Conservation (phyloP, 2,329 filamentous ascomycete genomes). For the Xylariaceae sp. region DNA sequence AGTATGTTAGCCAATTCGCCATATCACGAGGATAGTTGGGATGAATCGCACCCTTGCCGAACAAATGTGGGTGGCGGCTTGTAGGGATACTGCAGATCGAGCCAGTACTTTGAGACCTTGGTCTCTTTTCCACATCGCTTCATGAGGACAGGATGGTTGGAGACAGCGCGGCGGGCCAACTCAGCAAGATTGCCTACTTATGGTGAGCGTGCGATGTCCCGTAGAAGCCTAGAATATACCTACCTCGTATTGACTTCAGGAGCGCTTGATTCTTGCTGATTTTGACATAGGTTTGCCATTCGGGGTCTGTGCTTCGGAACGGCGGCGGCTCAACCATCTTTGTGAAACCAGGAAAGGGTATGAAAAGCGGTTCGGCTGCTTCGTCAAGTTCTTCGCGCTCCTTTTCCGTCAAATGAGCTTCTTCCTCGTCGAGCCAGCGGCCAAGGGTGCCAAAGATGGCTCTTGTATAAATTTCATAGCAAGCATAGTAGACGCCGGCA, state of each 20-base stretch:
- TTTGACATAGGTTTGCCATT: slow-evolving; percentile 66
- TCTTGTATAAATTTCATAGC: slow-evolving; percentile 51
- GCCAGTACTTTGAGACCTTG: slow-evolving; percentile 59
- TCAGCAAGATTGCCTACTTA: slow-evolving; percentile 51
- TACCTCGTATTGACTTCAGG: slow-evolving; percentile 55
- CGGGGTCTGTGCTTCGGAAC: slow-evolving; percentile 64
- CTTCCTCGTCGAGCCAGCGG: slow-evolving; percentile 50
- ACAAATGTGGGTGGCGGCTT: slow-evolving; percentile 64
- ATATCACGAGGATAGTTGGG: neutral
- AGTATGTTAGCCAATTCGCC: slow-evolving; percentile 16
- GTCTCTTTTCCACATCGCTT: slow-evolving; percentile 54
- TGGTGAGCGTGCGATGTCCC: slow-evolving; percentile 5
- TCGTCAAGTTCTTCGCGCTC: slow-evolving; percentile 50
- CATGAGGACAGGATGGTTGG: slow-evolving; percentile 50
- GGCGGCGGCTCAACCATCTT: slow-evolving; percentile 53
- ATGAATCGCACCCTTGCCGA: slow-evolving; percentile 61
- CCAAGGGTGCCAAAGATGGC: slow-evolving; percentile 55
- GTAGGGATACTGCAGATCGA: slow-evolving; percentile 66
- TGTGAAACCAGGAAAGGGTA: slow-evolving; percentile 67
- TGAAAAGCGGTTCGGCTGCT: slow-evolving; percentile 57
- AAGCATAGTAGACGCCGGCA: slow-evolving; percentile 42
- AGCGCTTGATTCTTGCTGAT: slow-evolving; percentile 60
- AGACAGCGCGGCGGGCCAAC: slow-evolving; percentile 49
- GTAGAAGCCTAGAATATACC: slow-evolving; percentile 29
- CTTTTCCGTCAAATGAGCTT: slow-evolving; percentile 49